phyloP scores from a whole-genome alignment of 139 green algal genomes.

The Picochlorum sp. region DNA sequence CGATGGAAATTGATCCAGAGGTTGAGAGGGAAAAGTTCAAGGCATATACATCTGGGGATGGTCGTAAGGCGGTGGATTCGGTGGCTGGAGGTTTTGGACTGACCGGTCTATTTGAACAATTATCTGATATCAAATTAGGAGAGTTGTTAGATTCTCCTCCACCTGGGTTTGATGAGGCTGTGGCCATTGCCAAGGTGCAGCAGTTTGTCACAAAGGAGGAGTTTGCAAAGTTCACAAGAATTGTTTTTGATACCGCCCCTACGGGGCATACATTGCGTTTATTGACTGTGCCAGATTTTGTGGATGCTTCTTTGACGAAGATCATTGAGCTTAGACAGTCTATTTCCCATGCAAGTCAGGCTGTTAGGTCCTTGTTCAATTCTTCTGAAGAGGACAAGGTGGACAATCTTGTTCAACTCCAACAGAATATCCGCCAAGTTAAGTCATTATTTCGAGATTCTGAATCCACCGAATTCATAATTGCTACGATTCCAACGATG shows the following conservation, averaged over 20 bases:
- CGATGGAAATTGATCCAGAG: slow-evolving; percentile 89
- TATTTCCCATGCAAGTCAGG: slow-evolving; percentile 43
- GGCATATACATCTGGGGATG: slow-evolving; percentile 24
- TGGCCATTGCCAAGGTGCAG: slow-evolving; percentile 88
- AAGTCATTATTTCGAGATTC: slow-evolving; percentile 79
- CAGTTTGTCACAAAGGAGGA: slow-evolving; percentile 87
- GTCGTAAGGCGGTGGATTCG: slow-evolving; percentile 37
- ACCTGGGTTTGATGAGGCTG: slow-evolving; percentile 88
- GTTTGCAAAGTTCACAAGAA: slow-evolving; percentile 87
- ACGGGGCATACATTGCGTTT: slow-evolving; percentile 89
- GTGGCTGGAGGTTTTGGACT: slow-evolving; percentile 79
- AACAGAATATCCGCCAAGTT: slow-evolving; percentile 56
- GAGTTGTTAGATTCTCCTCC: slow-evolving; percentile 96
- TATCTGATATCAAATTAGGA: slow-evolving; percentile 86
- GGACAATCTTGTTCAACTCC: slow-evolving; percentile 57
- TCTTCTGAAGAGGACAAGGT: slow-evolving; percentile 42
- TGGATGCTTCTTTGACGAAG: slow-evolving; percentile 66
- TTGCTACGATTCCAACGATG: slow-evolving; percentile 95
- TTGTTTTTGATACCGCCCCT: slow-evolving; percentile 97
- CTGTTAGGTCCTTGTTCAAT: slow-evolving; percentile 62
- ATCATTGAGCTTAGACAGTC: slow-evolving; percentile 66
- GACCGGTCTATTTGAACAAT: slow-evolving; percentile 58
- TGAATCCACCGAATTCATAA: slow-evolving; percentile 91
- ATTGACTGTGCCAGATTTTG: slow-evolving; percentile 82
- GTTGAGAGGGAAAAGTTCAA: slow-evolving; percentile 48